Evolutionary conservation across 768 basidiomycete genomes (phyloP), one percentile per base, ranked within the genome.

Genomic region (Hygrocybe coccinea): DNA sequence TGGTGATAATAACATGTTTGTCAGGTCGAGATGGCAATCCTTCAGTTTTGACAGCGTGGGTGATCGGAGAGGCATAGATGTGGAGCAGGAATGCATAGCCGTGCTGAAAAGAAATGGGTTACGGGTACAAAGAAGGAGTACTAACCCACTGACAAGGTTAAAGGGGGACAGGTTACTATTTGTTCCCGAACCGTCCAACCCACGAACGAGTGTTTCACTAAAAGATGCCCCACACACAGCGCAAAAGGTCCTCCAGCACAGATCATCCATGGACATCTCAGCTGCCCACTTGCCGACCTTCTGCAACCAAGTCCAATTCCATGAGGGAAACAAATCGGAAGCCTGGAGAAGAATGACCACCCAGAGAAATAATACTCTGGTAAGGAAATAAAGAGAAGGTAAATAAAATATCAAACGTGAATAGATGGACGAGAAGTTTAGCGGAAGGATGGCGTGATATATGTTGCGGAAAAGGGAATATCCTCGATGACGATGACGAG

Each of bases 61-160:
- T 79, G 38, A 83, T 62, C 0, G 86, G 84, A 1, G 84, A 82
- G 0, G 86, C 81, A 70, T 89, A 89, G 7, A 88, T 78, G 59
- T 90, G 84, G 17, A 91, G 69, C 33, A 89, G 74, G 67, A 89
- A 89, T 1, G 87, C 83, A n/a, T n/a, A n/a, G n/a, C 85, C 86
- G 58, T 89, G 81, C 87, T 89, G n/a, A 34, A 39, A 39, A 3
- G 59, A 29, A n/a, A 2, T 9, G 43, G 33, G 35, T 43, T n/a
- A n/a, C 61, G 38, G 52, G 56, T 55, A 52, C 15, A 12, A n/a
- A n/a, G n/a, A n/a, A 12, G n/a, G 50, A 12, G 35, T 34, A 44
- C 33, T 24, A 2, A 41, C 44, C 44, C 22, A 73, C 85, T 38
- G 62, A 89, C 88, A 59, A 90, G 64, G 61, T 89, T 89, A 67